Evolutionary conservation across 2,329 filamentous ascomycete genomes (phyloP), one percentile per base, ranked within the genome.

Genomic region (Diaporthe sp.): DNA sequence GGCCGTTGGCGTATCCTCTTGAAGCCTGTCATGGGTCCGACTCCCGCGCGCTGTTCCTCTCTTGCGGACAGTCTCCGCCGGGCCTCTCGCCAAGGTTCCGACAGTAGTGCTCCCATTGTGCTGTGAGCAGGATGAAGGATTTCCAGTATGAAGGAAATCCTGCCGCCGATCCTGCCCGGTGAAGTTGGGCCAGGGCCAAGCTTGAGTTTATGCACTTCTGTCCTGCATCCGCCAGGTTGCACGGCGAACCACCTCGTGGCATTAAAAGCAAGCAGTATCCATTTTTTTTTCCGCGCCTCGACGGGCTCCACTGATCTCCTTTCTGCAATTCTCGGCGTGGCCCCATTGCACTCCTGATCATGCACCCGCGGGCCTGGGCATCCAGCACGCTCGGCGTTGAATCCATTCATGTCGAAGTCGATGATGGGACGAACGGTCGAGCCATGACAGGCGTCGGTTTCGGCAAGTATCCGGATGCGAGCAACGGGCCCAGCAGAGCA

Each of bases 161-260:
- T 52, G 61, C 30, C 28, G 30, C 30, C 30, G 30, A 50, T 50
- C 30, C 42, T 52, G 30, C 22, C 42, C 19, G n/a, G n/a, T 50
- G 30, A 67, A 50, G 42, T 8, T 35, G 61, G 42, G 42, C 35
- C 61, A 47, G 61, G 42, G 61, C 35, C 61, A 52, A 52, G 42
- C 42, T 50, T 35, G 28, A 67, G 10, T 19, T 67, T 52, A 28
- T 52, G 64, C 30, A 15, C 30, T 25, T 38, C 38, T 8, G 22
- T 38, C n/a, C 45, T 67, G 45, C 45, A 67, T 25, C 45, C 45
- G 22, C 25, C 13, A 15, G 30, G 22, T 38, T n/a, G 55, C 22
- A 25, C 19, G 22, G 61, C 45, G 47, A 15, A 52, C 9, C 33
- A 50, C 8, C 45, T 52, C 22, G 47, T 19, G 28, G 19, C 61